Evolutionary conservation across 345 rosid species (phyloP), one percentile per base, ranked within the genome.

Genomic region (Rhizophora mangle): DNA sequence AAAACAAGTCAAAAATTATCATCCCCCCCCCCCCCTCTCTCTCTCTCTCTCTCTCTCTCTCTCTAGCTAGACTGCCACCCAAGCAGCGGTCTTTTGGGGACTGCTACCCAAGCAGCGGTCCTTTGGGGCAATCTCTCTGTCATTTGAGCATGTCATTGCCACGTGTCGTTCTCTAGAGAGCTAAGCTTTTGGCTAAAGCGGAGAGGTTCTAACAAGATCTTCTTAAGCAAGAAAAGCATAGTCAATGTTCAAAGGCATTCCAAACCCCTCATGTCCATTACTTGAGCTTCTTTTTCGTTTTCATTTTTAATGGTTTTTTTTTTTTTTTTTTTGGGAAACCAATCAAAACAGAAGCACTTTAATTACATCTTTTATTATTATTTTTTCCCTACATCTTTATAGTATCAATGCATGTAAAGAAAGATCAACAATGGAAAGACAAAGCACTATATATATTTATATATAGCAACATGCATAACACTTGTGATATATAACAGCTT

Each of bases 191-290:
- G 54, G 26, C 21, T 53, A 79, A 84, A 34, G 37, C 34, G 37
- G 37, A 34, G 80, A 75, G 60, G 72, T 65, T 70, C 64, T 19
- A 37, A 43, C 63, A 68, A 82, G 81, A 82, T 83, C 92, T 82
- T 83, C 74, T 39, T 69, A 76, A 43, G 74, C 80, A 87, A 87
- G 89, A 81, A 87, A 87, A 87, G 92, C 87, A 85, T 71, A 80
- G 87, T 83, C 89, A 83, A 82, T 80, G 82, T 85, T 77, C 82
- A 83, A 82, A 82, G 82, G 75, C 64, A 82, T 70, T 37, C 67
- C 71, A 27, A 31, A 22, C 54, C 27, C 29, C 46, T 57, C 62
- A 54, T 27, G 27, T 64, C 71, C 75, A 29, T 56, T 65, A 51
- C 62, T 30, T 10, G 1, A 24, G 56, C 1, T 59, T 10, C 0